phyloP scores from a whole-genome alignment of 1,284 basidiomycete species.

The Sporisorium exsertum region DNA sequence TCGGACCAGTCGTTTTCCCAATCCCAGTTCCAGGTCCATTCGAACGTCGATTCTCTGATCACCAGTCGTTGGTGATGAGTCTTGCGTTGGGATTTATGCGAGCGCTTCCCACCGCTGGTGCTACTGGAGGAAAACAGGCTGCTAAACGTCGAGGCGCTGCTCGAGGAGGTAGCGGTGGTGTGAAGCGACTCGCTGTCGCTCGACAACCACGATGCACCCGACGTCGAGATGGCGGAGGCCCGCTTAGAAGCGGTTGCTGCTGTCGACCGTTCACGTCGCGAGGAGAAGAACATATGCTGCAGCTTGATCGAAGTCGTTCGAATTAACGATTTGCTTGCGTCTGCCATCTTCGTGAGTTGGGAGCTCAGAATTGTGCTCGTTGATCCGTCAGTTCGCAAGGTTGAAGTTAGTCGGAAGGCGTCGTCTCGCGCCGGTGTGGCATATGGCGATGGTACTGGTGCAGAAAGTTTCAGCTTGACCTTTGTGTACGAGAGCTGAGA shows the following conservation, averaged over 20 bases:
- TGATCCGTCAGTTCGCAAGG: no score
- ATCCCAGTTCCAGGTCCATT: slow-evolving; percentile 28
- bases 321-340: no score
- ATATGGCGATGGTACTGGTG: no score
- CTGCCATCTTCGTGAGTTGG: no score
- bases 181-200: background rate
- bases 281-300: background rate
- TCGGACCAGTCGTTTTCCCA: slow-evolving; percentile 13
- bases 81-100: background rate
- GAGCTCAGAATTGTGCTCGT: no score
- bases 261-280: background rate
- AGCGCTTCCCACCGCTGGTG: background rate
- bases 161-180: background rate
- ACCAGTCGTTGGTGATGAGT: no score
- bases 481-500: no score
- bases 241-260: no score
- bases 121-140: background rate
- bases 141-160: background rate
- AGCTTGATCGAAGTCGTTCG: background rate
- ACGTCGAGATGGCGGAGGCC: no score
- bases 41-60: slow-evolving; percentile 5
- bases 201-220: background rate
- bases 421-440: no score
- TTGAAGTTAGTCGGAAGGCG: no score
- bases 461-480: no score